Evolutionary conservation across 768 basidiomycete species (phyloP), one percentile per base, ranked within the genome.

Genomic region (Mycena alexandri): DNA sequence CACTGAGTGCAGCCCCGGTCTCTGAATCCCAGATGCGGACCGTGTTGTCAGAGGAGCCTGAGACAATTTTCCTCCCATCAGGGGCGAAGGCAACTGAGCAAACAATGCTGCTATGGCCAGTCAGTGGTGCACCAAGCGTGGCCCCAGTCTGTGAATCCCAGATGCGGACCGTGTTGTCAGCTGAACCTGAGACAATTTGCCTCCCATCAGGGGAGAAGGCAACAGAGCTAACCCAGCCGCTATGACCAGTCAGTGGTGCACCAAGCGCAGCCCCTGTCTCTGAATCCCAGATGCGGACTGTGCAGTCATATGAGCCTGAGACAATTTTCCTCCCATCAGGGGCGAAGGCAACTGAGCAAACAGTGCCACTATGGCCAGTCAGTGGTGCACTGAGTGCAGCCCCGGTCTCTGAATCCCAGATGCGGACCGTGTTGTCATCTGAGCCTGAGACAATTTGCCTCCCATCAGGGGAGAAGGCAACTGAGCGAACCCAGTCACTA

Each of bases 381-480:
- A 50, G 21, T 22, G 48, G 48, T 14, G 24, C 21, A 21, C 48
- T 24, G 2, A 50, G 3, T 22, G 21, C 22, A 3, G 24, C 4
- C 24, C 48, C 21, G 11, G 24, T 50, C 9, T 25, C 14, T 25
- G 22, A n/a, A 24, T 48, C 47, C 47, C 47, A 48, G 47, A 48
- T 48, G 4, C 22, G 47, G 21, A 48, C 11, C 3, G 24, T 50
- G 24, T 29, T 29, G 21, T 50, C 48, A 50, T 17, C 5, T 10
- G 48, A 29, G 10, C 24, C 48, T 25, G 48, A 50, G n/a, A 22
- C 48, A 29, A 50, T 25, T 7, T 29, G 25, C 14, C 21, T 22
- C 13, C 48, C 48, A 50, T 50, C 48, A 14, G 48, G 48, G 3
- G 48, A 50, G 48, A 50, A 50, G 11, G 25, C 48, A 50, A 50